Evolutionary conservation across 2,329 filamentous ascomycete species (phyloP), one percentile per base, ranked within the genome.

Genomic region (Ophiostoma angusticollis): DNA sequence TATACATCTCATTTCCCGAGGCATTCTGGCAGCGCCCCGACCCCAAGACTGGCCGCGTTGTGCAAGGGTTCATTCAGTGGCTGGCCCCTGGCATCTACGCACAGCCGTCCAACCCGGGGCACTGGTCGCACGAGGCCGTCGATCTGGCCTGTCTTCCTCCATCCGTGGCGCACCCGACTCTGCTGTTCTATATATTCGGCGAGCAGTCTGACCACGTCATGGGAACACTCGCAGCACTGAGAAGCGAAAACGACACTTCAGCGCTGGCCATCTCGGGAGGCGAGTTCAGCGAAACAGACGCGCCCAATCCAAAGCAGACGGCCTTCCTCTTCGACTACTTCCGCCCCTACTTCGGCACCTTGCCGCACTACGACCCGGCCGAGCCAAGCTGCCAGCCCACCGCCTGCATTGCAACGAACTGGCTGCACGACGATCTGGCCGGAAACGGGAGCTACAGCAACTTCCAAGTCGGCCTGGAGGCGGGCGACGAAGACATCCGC

Each of bases 381-480:
- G 61, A 68, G 0, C 53, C 71, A 0, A 61, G 66, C 7, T 91
- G 84, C 53, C 63, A 63, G 23, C 84, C 86, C 0, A 59, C 56
- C 1, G 70, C 65, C 1, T 70, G 77, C 28, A 63, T 86, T 3
- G 75, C 82, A 0, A 93, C 86, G 0, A 68, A 72, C 41, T 94
- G 86, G 86, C 67, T 82, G 21, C 70, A 70, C 34, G 86, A 94
- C 52, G 74, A 81, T 13, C 70, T 86, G 23, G 82, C 86, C 0
- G 86, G 87, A 0, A 76, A 80, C 52, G 86, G 87, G 8, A 83
- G 78, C 49, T 94, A 94, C 56, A 73, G 70, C 37, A 93, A 93
- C 56, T 93, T 93, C 59, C 85, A 86, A 51, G 67, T 80, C 13
- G 85, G 84, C 0, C 54, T 89, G 33, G 63, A 74, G 47, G 64